phyloP scores from a whole-genome alignment of 2,329 filamentous ascomycete genomes.

The Xylariales sp. region DNA sequence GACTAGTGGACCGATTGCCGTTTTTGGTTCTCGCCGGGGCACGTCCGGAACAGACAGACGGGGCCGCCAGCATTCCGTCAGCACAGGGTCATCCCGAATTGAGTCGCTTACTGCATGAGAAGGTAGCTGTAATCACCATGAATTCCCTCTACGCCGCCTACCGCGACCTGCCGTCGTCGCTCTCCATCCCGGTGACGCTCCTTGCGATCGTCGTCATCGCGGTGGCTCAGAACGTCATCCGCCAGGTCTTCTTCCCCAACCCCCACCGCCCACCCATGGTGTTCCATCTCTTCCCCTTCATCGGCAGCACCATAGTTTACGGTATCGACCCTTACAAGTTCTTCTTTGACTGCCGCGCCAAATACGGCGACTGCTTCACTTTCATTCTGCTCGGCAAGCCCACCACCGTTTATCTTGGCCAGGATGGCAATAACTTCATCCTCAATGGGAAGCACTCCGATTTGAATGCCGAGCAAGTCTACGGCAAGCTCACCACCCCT shows the following conservation, averaged over 20 bases:
- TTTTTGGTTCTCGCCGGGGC: no score
- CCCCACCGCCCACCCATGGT: conserved; percentile 76
- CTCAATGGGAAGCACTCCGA: conserved; percentile 88
- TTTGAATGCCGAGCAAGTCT: conserved; percentile 86
- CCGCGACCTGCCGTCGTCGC: no score
- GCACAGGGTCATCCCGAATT: no score
- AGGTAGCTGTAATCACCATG: no score
- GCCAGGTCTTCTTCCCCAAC: conserved; percentile 77
- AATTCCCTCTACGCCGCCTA: no score
- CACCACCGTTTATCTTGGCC: conserved; percentile 80
- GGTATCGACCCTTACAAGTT: conserved; percentile 91
- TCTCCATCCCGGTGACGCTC: no score
- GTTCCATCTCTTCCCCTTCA: conserved; percentile 75
- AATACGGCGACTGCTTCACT: conserved; percentile 89
- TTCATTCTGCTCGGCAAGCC: conserved; percentile 86
- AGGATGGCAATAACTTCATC: conserved; percentile 84
- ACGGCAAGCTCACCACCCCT: conserved; percentile 68
- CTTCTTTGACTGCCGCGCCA: conserved; percentile 70
- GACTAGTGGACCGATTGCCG: no score
- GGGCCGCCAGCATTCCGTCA: no score
- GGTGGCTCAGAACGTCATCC: conserved; percentile 73
- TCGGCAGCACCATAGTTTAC: conserved; percentile 90
- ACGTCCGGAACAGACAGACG: no score
- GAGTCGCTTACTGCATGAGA: no score
- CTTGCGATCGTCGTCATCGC: conserved; percentile 47